Conservation (phyloP, 129 eudicot genomes). For the Sambucus nigra region DNA sequence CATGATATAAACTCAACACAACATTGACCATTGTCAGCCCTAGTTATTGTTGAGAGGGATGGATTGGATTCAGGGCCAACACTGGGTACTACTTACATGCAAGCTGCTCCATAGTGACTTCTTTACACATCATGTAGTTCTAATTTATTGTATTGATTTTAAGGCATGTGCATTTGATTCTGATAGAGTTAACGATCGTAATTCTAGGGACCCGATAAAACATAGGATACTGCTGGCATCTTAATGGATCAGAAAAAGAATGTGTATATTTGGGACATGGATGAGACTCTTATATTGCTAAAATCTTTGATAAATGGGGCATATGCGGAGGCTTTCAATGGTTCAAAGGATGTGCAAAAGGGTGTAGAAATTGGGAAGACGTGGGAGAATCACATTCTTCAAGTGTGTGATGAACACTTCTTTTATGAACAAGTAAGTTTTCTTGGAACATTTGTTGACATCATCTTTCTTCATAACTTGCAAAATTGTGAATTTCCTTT, state of each 20-base stretch:
- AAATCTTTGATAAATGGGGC: slow-evolving; percentile 76
- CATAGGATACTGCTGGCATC: neutral
- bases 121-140: neutral
- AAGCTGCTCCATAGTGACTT: too few species aligned
- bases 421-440: slow-evolving; percentile 74
- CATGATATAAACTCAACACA: too few species aligned
- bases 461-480: too few species aligned
- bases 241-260: slow-evolving; percentile 46
- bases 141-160: neutral
- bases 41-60: neutral
- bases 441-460: neutral
- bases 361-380: slow-evolving; percentile 66
- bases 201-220: too few species aligned
- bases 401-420: slow-evolving; percentile 72
- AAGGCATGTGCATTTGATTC: too few species aligned
- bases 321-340: slow-evolving; percentile 62
- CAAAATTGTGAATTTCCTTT: neutral
- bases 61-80: neutral
- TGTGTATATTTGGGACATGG: slow-evolving; percentile 97
- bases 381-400: slow-evolving; percentile 87
- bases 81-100: too few species aligned
- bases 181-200: too few species aligned
- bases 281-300: slow-evolving; percentile 85
- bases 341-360: slow-evolving; percentile 66
- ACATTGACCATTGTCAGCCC: too few species aligned